Percentiles rank a stretch among this genome's conserved stretches.
Evolutionary conservation across 2,329 filamentous ascomycete genomes (phyloP).

Genomic region (Pezicula neosporulosa): DNA sequence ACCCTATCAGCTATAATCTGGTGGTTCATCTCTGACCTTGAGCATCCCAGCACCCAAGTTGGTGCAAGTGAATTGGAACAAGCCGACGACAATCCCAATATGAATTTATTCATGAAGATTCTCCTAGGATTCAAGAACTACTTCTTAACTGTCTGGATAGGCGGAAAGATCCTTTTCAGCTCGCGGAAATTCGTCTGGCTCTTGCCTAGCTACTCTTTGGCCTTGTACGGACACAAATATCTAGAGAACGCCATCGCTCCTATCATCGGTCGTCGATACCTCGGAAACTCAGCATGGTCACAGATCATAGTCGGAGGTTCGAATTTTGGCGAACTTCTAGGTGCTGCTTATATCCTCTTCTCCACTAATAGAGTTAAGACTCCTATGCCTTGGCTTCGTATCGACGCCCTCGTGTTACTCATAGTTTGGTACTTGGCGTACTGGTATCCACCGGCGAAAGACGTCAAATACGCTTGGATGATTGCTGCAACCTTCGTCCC

Average conservation of each 20-base stretch:
- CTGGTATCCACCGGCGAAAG: conserved; percentile 36
- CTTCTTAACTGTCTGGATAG: conserved; percentile 41
- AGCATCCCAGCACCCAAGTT: conserved; percentile 23
- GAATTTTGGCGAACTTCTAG: conserved; percentile 46
- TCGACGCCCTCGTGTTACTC: conserved; percentile 41
- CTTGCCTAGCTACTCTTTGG: conserved; percentile 44
- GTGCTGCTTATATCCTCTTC: conserved; percentile 43
- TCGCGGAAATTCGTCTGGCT: conserved; percentile 47
- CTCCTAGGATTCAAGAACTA: conserved; percentile 39
- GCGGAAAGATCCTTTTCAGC: conserved; percentile 42
- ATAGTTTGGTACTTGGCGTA: conserved; percentile 46
- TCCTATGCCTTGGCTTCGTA: conserved; percentile 46
- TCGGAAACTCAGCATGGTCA: conserved; percentile 44
- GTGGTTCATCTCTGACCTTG: conserved; percentile 42
- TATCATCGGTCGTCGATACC: conserved; percentile 41
- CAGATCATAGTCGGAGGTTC: conserved; percentile 48
- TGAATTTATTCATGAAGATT: conserved; percentile 34
- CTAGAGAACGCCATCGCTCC: conserved; percentile 46
- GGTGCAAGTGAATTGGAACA: not conserved
- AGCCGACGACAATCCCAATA: conserved; percentile 12
- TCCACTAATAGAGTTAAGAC: conserved; percentile 44
- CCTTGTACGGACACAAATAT: conserved; percentile 46
- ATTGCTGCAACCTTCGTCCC: conserved; percentile 42
- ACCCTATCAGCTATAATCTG: conserved; percentile 35
- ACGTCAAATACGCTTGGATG: conserved; percentile 43